Evolutionary conservation across 139 green algal genomes (phyloP), one percentile per base, ranked within the genome.

Genomic region (Astrephomene gubernaculifera): DNA sequence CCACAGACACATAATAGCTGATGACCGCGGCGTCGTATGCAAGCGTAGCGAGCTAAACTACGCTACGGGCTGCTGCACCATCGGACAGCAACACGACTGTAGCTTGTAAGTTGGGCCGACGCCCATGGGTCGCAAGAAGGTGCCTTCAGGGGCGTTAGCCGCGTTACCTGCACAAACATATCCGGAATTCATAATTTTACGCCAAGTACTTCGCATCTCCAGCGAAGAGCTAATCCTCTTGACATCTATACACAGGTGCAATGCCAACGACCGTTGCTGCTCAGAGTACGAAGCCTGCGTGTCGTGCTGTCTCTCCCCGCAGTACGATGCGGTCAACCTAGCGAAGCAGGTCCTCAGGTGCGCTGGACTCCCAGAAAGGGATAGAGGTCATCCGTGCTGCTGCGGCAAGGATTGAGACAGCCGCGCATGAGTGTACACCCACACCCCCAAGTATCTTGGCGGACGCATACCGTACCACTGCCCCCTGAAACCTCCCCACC

Each of bases 281-380:
- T 74, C 88, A 0, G 87, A 91, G 44, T 96, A 93, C 74, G 94
- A 97, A 81, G 69, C 91, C 49, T 98, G 95, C 70, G 93, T 98
- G 19, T 96, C 95, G 0, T 98, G 95, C 89, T 98, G 95, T 85
- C 73, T 97, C 75, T 67, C 74, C 0, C 94, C 95, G 0, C 38
- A 84, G 19, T 39, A 96, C 60, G 67, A 90, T 39, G 85, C 90
- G 0, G 73, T 82, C 2, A 71, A 84, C 22, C 39, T 82, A 7
- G 81, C 91, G 33, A 69, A 63, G 44, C 22, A 52, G 19, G 63
- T 85, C 0, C 89, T 85, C n/a, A 74, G 89, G 65, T 89, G 41
- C 0, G 80, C n/a, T n/a, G n/a, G n/a, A n/a, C n/a, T n/a, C n/a
- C n/a, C n/a, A n/a, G n/a, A n/a, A n/a, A 21, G 10, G 12, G 45